These are phyloP conservation scores for Xylaria bambusicola DNA, from an alignment of 495 filamentous ascomycete species.

Conservation along the genomic window DNA sequence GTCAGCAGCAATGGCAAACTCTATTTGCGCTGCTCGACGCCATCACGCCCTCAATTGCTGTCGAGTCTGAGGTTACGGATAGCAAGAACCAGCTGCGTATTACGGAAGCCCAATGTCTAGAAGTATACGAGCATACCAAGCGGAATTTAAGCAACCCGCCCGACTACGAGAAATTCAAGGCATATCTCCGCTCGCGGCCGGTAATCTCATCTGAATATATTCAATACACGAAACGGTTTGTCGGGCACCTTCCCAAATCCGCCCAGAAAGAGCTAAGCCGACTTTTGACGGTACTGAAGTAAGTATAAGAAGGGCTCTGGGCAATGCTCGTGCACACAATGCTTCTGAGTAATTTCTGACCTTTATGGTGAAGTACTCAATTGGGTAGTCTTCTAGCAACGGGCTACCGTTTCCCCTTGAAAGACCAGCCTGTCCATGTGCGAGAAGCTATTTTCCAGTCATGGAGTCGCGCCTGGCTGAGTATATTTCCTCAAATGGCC, in stretches of 20 bases:
- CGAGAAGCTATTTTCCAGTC: slow-evolving; percentile 62
- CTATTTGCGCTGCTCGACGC: slow-evolving; percentile 39
- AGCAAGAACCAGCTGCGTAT: slow-evolving; percentile 29
- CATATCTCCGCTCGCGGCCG: slow-evolving; percentile 38
- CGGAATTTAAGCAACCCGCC: slow-evolving; percentile 28
- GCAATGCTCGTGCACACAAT: too few relatives aligned
- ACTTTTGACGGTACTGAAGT: slow-evolving; percentile 37
- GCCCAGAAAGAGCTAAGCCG: slow-evolving; percentile 30
- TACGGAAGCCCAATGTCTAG: slow-evolving; percentile 26
- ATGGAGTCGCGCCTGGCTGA: slow-evolving; percentile 61
- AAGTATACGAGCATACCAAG: slow-evolving; percentile 25
- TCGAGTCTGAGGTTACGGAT: slow-evolving; percentile 27
- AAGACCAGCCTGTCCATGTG: slow-evolving; percentile 60
- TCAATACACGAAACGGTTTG: slow-evolving; percentile 23
- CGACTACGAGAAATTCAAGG: slow-evolving; percentile 32
- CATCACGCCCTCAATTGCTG: slow-evolving; percentile 35
- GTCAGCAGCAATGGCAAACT: slow-evolving; percentile 38
- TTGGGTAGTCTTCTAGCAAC: slow-evolving; percentile 68
- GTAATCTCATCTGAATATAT: slow-evolving; percentile 31
- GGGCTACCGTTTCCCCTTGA: slow-evolving; percentile 61
- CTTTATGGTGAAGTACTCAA: slow-evolving; percentile 55
- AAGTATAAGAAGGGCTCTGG: slow-evolving; percentile 2
- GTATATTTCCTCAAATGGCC: slow-evolving; percentile 57
- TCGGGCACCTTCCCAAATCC: slow-evolving; percentile 28
- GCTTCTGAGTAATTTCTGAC: background rate